A percentile compares a stretch with the other conserved stretches of the same genome.
phyloP scores from a whole-genome alignment of 2,329 filamentous ascomycete species.

The Davidsoniella eucalypti region DNA sequence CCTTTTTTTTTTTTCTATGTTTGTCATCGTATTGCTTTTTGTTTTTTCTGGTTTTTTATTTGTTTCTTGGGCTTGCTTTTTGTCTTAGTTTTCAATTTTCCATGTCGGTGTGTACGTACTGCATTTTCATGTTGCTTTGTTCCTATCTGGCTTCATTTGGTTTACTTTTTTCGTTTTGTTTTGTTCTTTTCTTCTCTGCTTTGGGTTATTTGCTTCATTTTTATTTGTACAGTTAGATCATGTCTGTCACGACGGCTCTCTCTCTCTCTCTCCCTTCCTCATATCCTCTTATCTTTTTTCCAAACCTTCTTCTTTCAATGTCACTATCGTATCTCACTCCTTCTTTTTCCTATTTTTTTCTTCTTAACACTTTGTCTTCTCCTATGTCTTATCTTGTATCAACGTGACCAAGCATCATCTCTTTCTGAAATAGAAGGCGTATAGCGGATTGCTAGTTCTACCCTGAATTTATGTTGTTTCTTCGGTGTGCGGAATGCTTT shows the following conservation, averaged over 20 bases:
- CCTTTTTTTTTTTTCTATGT: not conserved
- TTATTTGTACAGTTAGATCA: too few species aligned
- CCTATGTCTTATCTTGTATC: not conserved
- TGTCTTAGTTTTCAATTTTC: slow-evolving; percentile 4
- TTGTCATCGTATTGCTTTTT: not conserved
- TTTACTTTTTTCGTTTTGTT: not conserved
- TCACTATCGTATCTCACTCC: slow-evolving; percentile 1
- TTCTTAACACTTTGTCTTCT: not conserved
- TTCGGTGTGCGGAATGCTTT: not conserved
- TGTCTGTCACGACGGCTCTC: not conserved
- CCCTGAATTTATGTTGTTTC: not conserved
- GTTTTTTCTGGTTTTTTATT: not conserved
- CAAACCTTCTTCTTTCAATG: not conserved
- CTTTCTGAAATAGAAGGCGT: not conserved
- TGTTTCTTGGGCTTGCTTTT: slow-evolving; percentile 1
- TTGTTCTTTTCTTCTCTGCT: too few species aligned
- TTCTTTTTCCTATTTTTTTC: not conserved
- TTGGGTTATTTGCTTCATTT: not conserved
- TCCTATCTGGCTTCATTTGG: too few species aligned
- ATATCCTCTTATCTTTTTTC: not conserved
- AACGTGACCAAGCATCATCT: not conserved
- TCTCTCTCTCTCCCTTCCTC: not conserved
- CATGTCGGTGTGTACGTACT: not conserved
- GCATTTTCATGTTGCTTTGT: not conserved
- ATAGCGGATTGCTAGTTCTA: not conserved